Conservation (phyloP, 495 filamentous ascomycete genomes). For the Trichoderma erinaceum region DNA sequence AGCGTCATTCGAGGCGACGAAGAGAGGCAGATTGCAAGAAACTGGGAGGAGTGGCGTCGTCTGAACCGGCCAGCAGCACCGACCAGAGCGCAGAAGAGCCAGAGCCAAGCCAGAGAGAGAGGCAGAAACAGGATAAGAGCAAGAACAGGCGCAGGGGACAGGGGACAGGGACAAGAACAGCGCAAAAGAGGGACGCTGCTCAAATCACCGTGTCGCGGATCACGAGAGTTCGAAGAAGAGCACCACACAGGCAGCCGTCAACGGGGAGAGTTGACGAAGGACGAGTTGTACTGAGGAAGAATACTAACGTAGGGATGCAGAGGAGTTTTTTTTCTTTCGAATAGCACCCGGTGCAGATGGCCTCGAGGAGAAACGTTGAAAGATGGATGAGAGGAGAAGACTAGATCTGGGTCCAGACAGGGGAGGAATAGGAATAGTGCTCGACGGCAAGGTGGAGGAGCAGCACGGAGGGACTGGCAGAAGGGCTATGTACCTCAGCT, state of each 20-base stretch:
- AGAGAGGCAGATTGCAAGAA: constrained; percentile 11
- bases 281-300: neutral
- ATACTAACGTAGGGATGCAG: constrained; percentile 5
- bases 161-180: constrained; percentile 8
- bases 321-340: neutral
- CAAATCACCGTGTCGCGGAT: neutral
- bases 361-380: neutral
- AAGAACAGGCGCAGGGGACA: neutral
- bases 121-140: neutral
- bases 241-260: neutral
- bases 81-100: constrained; percentile 13
- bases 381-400: constrained; percentile 3
- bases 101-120: neutral
- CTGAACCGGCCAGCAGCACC: constrained; percentile 29
- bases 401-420: constrained; percentile 7
- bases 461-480: too few relatives aligned
- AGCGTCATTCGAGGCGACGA: constrained; percentile 9
- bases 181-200: neutral
- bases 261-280: neutral
- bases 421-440: neutral
- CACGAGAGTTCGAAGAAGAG: neutral
- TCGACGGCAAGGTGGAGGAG: neutral
- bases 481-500: too few relatives aligned
- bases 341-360: neutral
- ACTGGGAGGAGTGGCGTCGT: constrained; percentile 7